phyloP scores from a whole-genome alignment of 352 stramenopile genomes.

The Phytophthora quininea region DNA sequence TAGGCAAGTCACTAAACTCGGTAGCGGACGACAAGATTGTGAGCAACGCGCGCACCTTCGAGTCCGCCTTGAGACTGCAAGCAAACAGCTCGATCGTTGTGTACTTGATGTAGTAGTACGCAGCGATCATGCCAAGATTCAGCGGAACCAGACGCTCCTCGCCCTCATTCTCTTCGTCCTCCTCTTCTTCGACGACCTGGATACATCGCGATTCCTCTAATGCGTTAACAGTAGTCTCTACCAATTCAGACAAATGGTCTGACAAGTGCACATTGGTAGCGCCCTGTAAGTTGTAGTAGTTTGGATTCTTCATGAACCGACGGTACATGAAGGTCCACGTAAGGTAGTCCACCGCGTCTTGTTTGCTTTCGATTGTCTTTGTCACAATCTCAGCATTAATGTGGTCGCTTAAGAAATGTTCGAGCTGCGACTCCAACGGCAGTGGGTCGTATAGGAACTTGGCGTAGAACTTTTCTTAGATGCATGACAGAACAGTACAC shows the following conservation, averaged over 20 bases:
- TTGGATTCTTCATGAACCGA: slow-evolving; percentile 98
- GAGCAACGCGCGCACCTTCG: slow-evolving; percentile 96
- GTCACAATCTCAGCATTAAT: slow-evolving; percentile 99
- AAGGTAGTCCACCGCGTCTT: slow-evolving; percentile 99
- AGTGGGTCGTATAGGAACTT: slow-evolving; percentile 99
- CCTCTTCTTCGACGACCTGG: slow-evolving; percentile 93
- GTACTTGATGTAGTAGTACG: slow-evolving; percentile 99
- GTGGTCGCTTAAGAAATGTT: slow-evolving; percentile 98
- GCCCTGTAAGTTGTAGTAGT: slow-evolving; percentile 99
- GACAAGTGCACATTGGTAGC: slow-evolving; percentile 93
- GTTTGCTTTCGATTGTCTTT: slow-evolving; percentile 98
- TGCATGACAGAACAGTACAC: slow-evolving; percentile 96
- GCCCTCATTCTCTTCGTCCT: slow-evolving; percentile 77
- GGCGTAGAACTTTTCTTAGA: slow-evolving; percentile 99
- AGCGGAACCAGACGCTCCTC: slow-evolving; percentile 93
- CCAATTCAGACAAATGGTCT: slow-evolving; percentile 98
- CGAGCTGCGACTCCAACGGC: slow-evolving; percentile 98
- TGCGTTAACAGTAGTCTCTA: slow-evolving; percentile 97
- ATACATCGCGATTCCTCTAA: slow-evolving; percentile 97
- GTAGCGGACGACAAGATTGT: slow-evolving; percentile 97
- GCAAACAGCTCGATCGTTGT: slow-evolving; percentile 99
- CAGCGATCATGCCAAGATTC: slow-evolving; percentile 99
- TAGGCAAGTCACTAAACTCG: slow-evolving; percentile 96
- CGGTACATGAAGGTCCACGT: slow-evolving; percentile 99
- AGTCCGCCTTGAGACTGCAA: slow-evolving; percentile 95